A percentile compares a stretch with the other conserved stretches of the same genome.
Evolutionary conservation across 495 filamentous ascomycete species (phyloP).

Genomic region (Monascus purpureus): DNA sequence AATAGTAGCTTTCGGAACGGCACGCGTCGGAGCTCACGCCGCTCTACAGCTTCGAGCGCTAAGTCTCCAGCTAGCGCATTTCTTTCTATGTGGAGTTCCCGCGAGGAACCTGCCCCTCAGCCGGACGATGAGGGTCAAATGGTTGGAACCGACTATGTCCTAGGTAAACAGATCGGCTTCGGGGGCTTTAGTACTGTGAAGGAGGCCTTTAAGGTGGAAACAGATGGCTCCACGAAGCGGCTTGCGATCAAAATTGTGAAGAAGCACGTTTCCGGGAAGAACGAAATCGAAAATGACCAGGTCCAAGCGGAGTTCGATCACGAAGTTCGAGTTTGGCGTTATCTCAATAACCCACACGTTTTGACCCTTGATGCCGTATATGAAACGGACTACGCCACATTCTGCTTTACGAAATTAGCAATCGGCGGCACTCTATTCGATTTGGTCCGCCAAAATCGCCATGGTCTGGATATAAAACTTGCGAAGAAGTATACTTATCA

Average conservation of each 20-base stretch:
- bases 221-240: slow-evolving; percentile 33
- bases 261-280: slow-evolving; percentile 41
- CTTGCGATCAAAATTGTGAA: slow-evolving; percentile 62
- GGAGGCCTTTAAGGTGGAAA: slow-evolving; percentile 55
- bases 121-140: slow-evolving; percentile 64
- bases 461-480: slow-evolving; percentile 36
- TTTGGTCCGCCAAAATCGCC: slow-evolving; percentile 43
- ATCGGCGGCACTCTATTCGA: slow-evolving; percentile 61
- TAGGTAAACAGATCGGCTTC: slow-evolving; percentile 55
- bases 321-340: slow-evolving; percentile 58
- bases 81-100: slow-evolving; percentile 40
- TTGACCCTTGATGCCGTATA: slow-evolving; percentile 53
- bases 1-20: slow-evolving; percentile 20
- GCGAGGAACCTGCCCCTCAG: slow-evolving; percentile 27
- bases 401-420: slow-evolving; percentile 57
- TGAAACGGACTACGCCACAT: slow-evolving; percentile 58
- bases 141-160: slow-evolving; percentile 56
- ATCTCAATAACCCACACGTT: slow-evolving; percentile 51
- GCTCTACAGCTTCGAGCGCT: slow-evolving; percentile 32
- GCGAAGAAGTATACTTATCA: slow-evolving; percentile 54
- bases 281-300: slow-evolving; percentile 51
- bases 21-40: slow-evolving; percentile 28
- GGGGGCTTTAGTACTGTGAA: slow-evolving; percentile 62
- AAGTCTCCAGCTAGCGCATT: slow-evolving; percentile 45
- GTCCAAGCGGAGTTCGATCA: slow-evolving; percentile 63